phyloP scores from a whole-genome alignment of 306 rosid genomes.

The Sophora flavescens region DNA sequence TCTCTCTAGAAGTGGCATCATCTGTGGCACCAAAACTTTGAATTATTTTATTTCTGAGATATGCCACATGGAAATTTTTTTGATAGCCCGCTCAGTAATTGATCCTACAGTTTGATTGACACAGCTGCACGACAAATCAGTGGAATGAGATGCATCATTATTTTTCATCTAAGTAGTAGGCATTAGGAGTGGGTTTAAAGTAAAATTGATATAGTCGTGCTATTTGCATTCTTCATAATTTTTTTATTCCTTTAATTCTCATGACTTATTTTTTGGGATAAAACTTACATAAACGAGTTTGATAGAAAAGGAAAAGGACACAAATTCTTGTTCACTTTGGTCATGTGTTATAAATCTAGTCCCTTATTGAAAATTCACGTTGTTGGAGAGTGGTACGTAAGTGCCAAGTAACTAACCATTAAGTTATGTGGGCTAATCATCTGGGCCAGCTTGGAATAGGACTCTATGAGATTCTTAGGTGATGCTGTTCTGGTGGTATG shows the following conservation, averaged over 20 bases:
- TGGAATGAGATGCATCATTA: slow-evolving; percentile 23
- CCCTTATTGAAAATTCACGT: background rate
- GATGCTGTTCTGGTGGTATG: background rate
- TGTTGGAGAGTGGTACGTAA: slow-evolving; percentile 9
- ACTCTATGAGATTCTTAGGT: background rate
- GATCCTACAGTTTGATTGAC: slow-evolving; percentile 17
- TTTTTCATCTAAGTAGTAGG: background rate
- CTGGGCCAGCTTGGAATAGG: background rate
- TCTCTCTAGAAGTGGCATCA: slow-evolving; percentile 9
- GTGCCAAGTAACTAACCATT: background rate
- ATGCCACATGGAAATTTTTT: slow-evolving; percentile 12
- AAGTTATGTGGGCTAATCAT: background rate
- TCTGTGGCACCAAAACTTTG: slow-evolving; percentile 1
- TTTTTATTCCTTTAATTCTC: background rate
- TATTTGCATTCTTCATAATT: background rate
- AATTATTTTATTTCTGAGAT: slow-evolving; percentile 19
- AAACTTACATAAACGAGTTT: background rate
- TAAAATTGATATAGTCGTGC: background rate
- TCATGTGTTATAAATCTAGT: background rate
- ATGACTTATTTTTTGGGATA: background rate
- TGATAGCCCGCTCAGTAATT: slow-evolving; percentile 2
- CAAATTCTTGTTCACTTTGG: background rate
- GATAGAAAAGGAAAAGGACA: background rate
- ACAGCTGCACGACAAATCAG: background rate
- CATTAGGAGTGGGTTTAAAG: background rate